Evolutionary conservation across 495 filamentous ascomycete species (phyloP), one percentile per base, ranked within the genome.

Genomic region (Penicillium crystallinum): DNA sequence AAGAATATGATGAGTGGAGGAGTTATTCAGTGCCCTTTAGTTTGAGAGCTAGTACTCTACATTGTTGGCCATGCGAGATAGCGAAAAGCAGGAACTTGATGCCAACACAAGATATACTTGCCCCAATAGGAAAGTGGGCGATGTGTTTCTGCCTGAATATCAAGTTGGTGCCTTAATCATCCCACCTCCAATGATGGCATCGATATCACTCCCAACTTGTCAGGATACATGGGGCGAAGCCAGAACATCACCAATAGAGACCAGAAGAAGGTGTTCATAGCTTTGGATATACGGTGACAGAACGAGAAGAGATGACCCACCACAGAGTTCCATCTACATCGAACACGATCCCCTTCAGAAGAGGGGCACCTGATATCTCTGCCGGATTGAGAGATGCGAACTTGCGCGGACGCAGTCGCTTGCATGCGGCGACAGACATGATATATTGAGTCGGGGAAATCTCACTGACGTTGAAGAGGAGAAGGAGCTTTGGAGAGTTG

Each of bases 241-340:
- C 0, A 3, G 7, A 3, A 27, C 11, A 34, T 4, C 8, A 6
- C 10, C 11, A n/a, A 8, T 4, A 8, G 1, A n/a, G 2, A n/a
- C 33, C 4, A 31, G 29, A 31, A 9, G 10, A 0, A 45, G 22
- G n/a, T n/a, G n/a, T n/a, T n/a, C n/a, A n/a, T n/a, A n/a, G n/a
- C n/a, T n/a, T n/a, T n/a, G n/a, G n/a, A 7, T 3, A 19, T 33
- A 21, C 27, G 3, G 12, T 19, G 9, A 10, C 12, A 41, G 21
- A 50, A 36, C 10, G 12, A 42, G 19, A 25, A 17, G 21, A 17
- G n/a, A 46, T 47, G 35, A 76, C 81, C 77, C 69, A 92, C 91
- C 88, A 96, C 42, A 97, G 67, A 18, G 92, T 97, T 6, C 92
- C 92, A 68, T 97, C 92, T 29, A 97, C 88, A 72, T 97, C 92